Base-by-base conservation (phyloP, 148 eudicot species). In the Silene conica region DNA sequence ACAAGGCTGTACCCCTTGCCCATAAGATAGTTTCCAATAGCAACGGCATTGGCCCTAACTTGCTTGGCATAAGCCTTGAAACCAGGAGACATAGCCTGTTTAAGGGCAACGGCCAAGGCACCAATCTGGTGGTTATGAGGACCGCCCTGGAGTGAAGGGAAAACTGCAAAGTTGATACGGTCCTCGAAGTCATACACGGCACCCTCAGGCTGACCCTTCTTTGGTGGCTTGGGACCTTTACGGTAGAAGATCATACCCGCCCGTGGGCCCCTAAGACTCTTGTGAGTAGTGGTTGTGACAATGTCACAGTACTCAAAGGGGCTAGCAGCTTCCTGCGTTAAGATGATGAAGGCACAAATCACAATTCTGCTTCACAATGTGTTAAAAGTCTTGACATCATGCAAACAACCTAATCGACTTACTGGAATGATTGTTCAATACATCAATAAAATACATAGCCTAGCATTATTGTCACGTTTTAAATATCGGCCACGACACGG, bases 161-260 rank as follows among this genome's bases (percentile, higher is more conserved):
- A 94, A 71, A 94, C 98, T 1, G 98, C 93, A 85, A 94, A 94
- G 83, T 94, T 94, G 89, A 94, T 86, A 77, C 80, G 85, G 85
- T 94, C 98, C 81, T 91, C 97, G 69, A 86, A 94, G 80, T 94
- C 98, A 62, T 94, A 94, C 43, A 84, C 91, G 4, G 98, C 91
- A 78, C 67, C 91, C 79, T 93, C 98, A 20, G 98, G 95, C 75
- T 91, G 97, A 57, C 98, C 98, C 82, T 93, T 93, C 90, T 91
- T 93, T 45, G 97, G 79, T 57, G 98, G 98, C 65, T 93, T 93
- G 65, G 97, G 95, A 48, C 98, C 98, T 85, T 89, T 91, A 58
- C 98, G 87, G 84, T 89, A 93, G 89, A 93, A 91, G 80, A 93
- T 93, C 98, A 93, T 93, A 41, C 97, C 98, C 78, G 98, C 95